Evolutionary conservation across 441 rosid genomes (phyloP), one percentile per base, ranked within the genome.

Genomic region (Gossypium davidsonii): DNA sequence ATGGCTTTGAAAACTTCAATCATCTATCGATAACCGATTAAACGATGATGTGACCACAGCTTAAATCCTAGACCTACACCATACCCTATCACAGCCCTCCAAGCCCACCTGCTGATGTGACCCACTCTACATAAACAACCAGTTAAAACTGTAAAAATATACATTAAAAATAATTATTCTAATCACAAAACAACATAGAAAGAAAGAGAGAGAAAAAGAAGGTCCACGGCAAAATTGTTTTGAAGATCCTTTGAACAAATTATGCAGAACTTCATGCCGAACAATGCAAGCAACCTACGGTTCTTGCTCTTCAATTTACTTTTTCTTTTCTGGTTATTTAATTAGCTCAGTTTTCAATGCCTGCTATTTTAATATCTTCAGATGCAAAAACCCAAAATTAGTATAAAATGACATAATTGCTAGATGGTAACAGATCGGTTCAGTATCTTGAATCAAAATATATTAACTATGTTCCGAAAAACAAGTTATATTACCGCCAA

Each of bases 31-130:
- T 68, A 39, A 28, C 53, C 58, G 59, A 79, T 76, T 25, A 73
- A 68, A 71, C 28, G 72, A 39, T 81, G 87, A 83, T 75, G 90
- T 85, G 91, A 88, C 91, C 80, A 73, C 76, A 68, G 81, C 78
- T 67, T 77, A 78, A 81, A 56, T 78, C 87, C 84, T 82, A 87
- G 77, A 81, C 87, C 83, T 83, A 79, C 83, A 76, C 42, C 69
- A 74, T 77, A 82, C 76, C 83, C 78, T 83, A 84, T 81, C 76
- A 78, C 67, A 78, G 64, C 83, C 78, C 70, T 49, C 62, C 78
- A 57, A 78, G 73, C 78, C 83, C 92, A 91, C 93, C 90, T 89
- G 97, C 82, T 88, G 91, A 86, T 90, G 94, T 91, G 98, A 90
- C 98, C 97, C 93, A 90, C 97, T 85, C 79, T 11, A 80, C 83